Base-by-base conservation (phyloP, 1,284 basidiomycete genomes). In the Melanopsichium pennsylvanicum region DNA sequence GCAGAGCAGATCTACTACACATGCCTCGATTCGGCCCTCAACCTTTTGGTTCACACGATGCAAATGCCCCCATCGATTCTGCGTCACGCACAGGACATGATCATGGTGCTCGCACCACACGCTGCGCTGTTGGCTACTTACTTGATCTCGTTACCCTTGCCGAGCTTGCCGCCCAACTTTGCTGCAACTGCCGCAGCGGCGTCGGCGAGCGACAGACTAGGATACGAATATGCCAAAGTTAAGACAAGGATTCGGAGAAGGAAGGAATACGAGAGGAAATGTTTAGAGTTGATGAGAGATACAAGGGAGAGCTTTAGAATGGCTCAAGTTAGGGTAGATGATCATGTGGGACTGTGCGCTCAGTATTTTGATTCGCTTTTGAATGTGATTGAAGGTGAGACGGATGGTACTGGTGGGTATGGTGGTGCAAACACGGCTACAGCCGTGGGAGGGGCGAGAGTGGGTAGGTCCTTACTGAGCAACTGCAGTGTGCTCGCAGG, bases 71-170 rank as follows among this genome's bases (percentile, higher is more conserved):
- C 48, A 0, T 46, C 55, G 5, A 44, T 66, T 18, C 51, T 72
- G 1, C 54, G 61, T 5, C 70, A 72, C 44, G 61, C 66, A 15
- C 70, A 69, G 42, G 70, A 72, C 35, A 62, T 68, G 61, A 50
- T 69, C 47, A 61, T 72, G 56, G 60, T 72, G 3, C 62, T 72
- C 33, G 56, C 64, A 4, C 59, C 66, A 12, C 70, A 72, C 44
- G 70, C 70, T 12, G 66, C 70, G 8, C 42, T 72, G 21, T 52
- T 72, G 1, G 66, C 59, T 4, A 64, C 66, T n/a, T 72, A 72
- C 25, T 54, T 72, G 22, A 60, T 64, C 35, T 64, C 67, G 10
- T 35, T 63, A 1, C 67, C 67, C 2, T 37, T 60, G 11, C 67
- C 61, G 0, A 52, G 54, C 13, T 27, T 63, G 13, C 59, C 66